These are phyloP conservation scores for Kwoniella newhampshirensis DNA, from an alignment of 768 basidiomycete species.

Conservation along the genomic window DNA sequence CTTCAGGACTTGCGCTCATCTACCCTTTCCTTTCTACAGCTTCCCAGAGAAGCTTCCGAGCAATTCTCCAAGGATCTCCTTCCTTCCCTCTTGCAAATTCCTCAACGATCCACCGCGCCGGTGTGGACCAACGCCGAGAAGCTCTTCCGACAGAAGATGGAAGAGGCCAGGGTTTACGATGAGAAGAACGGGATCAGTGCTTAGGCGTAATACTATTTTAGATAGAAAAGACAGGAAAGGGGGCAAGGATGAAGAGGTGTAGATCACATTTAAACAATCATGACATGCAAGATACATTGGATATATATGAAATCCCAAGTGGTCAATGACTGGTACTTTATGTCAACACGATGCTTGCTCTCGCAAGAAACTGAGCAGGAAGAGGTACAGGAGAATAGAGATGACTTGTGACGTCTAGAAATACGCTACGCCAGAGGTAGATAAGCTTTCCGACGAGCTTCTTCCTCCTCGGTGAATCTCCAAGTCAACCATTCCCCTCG, in stretches of 20 bases:
- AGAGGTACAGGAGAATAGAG: too few species aligned
- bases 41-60: constrained; percentile 94
- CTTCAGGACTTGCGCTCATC: background rate
- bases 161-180: constrained; percentile 57
- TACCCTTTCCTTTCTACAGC: constrained; percentile 36
- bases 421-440: constrained; percentile 37
- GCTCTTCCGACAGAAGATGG: constrained; percentile 70
- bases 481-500: constrained; percentile 35
- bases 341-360: too few species aligned
- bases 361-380: too few species aligned
- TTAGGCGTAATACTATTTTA: too few species aligned
- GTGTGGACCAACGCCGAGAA: constrained; percentile 88
- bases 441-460: constrained; percentile 33
- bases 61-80: constrained; percentile 87
- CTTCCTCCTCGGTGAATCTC: constrained; percentile 38
- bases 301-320: too few species aligned
- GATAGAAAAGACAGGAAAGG: too few species aligned
- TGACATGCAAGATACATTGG: too few species aligned
- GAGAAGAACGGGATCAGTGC: constrained; percentile 42
- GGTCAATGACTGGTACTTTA: too few species aligned
- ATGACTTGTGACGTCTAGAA: too few species aligned
- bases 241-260: too few species aligned
- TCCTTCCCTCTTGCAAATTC: constrained; percentile 77
- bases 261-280: too few species aligned
- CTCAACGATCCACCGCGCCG: constrained; percentile 63